A percentile compares a stretch with the other conserved stretches of the same genome.
These are phyloP conservation scores for Chytriomyces hyalinus DNA, from an alignment of 192 early-diverging fungal species.

Conservation along the genomic window DNA sequence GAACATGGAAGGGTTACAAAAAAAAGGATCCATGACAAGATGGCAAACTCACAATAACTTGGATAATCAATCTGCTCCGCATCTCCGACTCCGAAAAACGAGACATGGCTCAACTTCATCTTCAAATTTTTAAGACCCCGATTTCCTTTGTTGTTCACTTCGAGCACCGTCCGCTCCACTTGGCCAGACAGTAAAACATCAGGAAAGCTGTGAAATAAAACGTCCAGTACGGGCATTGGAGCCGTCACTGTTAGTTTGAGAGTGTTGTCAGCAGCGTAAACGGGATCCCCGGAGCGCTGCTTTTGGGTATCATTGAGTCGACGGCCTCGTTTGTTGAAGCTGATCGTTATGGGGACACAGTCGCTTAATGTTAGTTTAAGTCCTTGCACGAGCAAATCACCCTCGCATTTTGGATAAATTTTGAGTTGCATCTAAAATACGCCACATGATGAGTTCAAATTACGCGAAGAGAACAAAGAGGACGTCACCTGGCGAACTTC, in stretches of 20 bases:
- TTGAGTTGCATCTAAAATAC: constrained; percentile 65
- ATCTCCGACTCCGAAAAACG: constrained; percentile 78
- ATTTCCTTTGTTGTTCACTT: constrained; percentile 84
- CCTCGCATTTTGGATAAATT: constrained; percentile 75
- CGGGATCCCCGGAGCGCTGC: constrained; percentile 43
- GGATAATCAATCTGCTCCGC: constrained; percentile 35
- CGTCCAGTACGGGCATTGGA: constrained; percentile 83
- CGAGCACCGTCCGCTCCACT: constrained; percentile 71
- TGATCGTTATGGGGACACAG: constrained; percentile 71
- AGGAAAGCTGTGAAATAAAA: constrained; percentile 78
- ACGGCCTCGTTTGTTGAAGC: constrained; percentile 70
- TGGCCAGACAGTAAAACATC: constrained; percentile 82
- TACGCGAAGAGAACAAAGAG: neutral
- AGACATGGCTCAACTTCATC: constrained; percentile 84
- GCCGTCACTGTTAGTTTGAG: constrained; percentile 77
- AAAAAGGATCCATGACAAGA: constrained; percentile 29
- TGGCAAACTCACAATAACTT: constrained; percentile 30
- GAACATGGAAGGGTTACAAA: no score
- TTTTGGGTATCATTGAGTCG: constrained; percentile 79
- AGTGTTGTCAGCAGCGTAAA: constrained; percentile 74
- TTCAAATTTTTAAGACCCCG: constrained; percentile 71
- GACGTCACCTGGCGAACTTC: constrained; percentile 53
- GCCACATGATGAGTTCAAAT: neutral
- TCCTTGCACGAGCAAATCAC: constrained; percentile 73
- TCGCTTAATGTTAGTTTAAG: constrained; percentile 80